These are phyloP conservation scores for Diaporthe velutina DNA, from an alignment of 2,329 filamentous ascomycete species.

Conservation along the genomic window DNA sequence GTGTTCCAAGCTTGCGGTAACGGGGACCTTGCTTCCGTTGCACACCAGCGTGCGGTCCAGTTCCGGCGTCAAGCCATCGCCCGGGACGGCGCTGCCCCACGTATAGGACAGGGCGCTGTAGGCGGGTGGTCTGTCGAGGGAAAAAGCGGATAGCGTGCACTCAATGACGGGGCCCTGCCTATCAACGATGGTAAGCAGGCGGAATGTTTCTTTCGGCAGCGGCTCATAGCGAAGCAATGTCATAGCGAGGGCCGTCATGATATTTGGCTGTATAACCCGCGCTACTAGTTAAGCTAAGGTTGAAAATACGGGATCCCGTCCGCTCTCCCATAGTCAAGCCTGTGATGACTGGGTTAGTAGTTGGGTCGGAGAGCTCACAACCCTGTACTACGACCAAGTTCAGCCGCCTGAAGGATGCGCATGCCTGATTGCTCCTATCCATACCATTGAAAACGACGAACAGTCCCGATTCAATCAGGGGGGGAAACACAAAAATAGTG, in stretches of 20 bases:
- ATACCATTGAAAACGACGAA: too few relatives aligned
- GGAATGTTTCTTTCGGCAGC: background rate
- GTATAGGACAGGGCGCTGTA: conserved; percentile 9
- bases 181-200: background rate
- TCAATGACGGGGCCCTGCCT: background rate
- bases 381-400: too few relatives aligned
- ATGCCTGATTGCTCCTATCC: too few relatives aligned
- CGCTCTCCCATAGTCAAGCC: too few relatives aligned
- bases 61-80: background rate
- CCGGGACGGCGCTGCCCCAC: background rate
- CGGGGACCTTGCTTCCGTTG: background rate
- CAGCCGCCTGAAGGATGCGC: too few relatives aligned
- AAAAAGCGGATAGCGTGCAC: background rate
- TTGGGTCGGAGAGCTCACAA: too few relatives aligned
- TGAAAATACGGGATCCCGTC: too few relatives aligned
- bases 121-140: background rate
- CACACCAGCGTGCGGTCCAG: background rate
- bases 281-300: background rate
- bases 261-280: background rate
- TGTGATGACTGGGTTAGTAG: too few relatives aligned
- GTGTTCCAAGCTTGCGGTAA: background rate
- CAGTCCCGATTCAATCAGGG: too few relatives aligned
- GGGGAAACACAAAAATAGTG: too few relatives aligned
- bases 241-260: background rate
- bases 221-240: background rate